Percentiles rank a stretch among this genome's conserved stretches.
phyloP scores from a whole-genome alignment of 768 basidiomycete genomes.

The Serendipita vermifera region DNA sequence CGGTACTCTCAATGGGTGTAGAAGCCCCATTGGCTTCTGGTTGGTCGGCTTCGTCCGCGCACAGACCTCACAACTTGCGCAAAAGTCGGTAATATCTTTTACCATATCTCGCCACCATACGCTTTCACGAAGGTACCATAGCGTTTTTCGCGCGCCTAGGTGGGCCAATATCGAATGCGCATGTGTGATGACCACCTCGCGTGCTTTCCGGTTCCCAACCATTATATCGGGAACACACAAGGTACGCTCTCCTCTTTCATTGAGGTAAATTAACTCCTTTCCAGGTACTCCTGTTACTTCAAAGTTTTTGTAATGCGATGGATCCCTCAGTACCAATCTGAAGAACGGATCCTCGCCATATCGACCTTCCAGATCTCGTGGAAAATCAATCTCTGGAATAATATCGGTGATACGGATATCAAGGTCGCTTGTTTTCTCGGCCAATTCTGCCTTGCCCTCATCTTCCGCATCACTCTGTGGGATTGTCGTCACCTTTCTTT shows the following conservation, averaged over 20 bases:
- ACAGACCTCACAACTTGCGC: slow-evolving; percentile 14
- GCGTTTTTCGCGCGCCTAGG: slow-evolving; percentile 10
- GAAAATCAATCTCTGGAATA: background rate
- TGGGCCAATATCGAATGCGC: slow-evolving; percentile 11
- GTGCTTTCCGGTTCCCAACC: background rate
- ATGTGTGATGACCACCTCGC: slow-evolving; percentile 13
- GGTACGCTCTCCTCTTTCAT: background rate
- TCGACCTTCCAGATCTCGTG: slow-evolving; percentile 5
- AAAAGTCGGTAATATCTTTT: slow-evolving; percentile 9
- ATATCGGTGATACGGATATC: background rate
- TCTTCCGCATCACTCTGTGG: no score
- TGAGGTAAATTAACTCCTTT: background rate
- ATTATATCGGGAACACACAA: slow-evolving; percentile 12
- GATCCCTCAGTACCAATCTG: background rate
- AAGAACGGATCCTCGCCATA: slow-evolving; percentile 9
- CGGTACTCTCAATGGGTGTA: slow-evolving; percentile 11
- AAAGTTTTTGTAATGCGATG: slow-evolving; percentile 10
- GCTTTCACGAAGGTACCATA: slow-evolving; percentile 9
- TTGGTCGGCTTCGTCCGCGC: slow-evolving; percentile 11
- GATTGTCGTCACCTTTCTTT: no score
- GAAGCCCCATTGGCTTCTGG: slow-evolving; percentile 7
- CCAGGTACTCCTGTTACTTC: background rate
- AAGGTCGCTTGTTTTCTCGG: background rate
- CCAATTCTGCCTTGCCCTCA: no score
- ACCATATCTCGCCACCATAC: slow-evolving; percentile 12